Conservation (phyloP, 345 rosid genomes). For the Hibiscus trionum region DNA sequence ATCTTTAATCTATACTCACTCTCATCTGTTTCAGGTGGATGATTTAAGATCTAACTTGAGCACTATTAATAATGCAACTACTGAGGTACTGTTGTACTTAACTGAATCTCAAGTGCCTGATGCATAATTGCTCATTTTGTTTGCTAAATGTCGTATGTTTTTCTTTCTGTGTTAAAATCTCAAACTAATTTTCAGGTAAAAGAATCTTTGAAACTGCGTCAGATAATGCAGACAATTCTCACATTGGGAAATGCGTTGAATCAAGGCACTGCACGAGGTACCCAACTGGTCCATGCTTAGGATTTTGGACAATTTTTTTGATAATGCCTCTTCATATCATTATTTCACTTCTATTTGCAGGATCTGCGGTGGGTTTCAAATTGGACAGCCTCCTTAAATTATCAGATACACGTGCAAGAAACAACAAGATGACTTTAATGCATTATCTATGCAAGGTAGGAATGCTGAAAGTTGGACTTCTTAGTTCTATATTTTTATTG, state of each 20-base stretch:
- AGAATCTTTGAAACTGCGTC: conserved; percentile 84
- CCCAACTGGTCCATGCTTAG: conserved; percentile 11
- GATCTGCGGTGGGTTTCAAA: conserved; percentile 96
- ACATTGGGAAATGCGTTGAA: conserved; percentile 96
- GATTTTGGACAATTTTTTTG: not conserved
- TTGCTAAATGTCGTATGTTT: conserved; percentile 14
- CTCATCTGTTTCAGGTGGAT: conserved; percentile 46
- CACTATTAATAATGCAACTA: conserved; percentile 56
- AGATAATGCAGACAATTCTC: conserved; percentile 95
- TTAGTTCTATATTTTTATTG: not conserved
- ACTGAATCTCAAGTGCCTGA: not conserved
- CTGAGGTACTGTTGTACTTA: conserved; percentile 53
- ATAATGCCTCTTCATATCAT: not conserved
- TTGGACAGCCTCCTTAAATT: conserved; percentile 93
- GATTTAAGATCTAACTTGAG: conserved; percentile 65
- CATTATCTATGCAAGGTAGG: conserved; percentile 96
- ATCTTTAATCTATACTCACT: conserved; percentile 7
- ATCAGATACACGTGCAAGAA: conserved; percentile 94
- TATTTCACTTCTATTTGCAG: conserved; percentile 29
- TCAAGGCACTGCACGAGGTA: conserved; percentile 96
- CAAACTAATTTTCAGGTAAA: conserved; percentile 53
- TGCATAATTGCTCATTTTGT: conserved; percentile 16
- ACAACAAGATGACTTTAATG: conserved; percentile 94
- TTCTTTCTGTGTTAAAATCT: conserved; percentile 11
- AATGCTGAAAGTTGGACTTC: conserved; percentile 8